Conservation (phyloP, 345 rosid species). For the Abelmoschus esculentus region DNA sequence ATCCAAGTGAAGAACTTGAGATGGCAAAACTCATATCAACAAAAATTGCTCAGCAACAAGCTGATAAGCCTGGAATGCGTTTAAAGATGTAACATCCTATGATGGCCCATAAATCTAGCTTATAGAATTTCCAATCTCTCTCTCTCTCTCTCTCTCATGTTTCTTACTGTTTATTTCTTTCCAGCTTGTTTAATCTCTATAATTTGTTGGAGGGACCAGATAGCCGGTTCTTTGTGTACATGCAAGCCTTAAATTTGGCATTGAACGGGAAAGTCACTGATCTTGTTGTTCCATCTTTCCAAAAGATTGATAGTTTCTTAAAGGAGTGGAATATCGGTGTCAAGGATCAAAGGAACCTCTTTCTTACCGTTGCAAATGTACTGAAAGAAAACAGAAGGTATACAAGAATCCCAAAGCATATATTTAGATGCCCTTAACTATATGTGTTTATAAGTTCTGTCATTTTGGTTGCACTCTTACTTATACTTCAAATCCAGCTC, state of each 20-base stretch:
- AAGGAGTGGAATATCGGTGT: slow-evolving; percentile 87
- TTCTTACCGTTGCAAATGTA: slow-evolving; percentile 58
- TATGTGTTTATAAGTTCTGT: background rate
- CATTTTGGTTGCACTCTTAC: background rate
- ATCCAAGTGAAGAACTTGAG: slow-evolving; percentile 61
- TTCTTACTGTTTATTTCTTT: background rate
- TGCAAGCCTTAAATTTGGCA: slow-evolving; percentile 68
- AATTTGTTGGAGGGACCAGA: slow-evolving; percentile 63
- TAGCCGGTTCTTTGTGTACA: slow-evolving; percentile 69
- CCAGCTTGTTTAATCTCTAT: slow-evolving; percentile 89
- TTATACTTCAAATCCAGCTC: slow-evolving; percentile 36
- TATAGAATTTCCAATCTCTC: background rate
- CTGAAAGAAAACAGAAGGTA: slow-evolving; percentile 80
- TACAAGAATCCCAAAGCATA: background rate
- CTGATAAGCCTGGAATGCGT: slow-evolving; percentile 78
- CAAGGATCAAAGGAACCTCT: slow-evolving; percentile 79
- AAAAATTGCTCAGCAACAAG: slow-evolving; percentile 73
- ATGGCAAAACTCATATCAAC: slow-evolving; percentile 63
- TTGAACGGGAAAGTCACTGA: slow-evolving; percentile 74
- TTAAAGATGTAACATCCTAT: slow-evolving; percentile 62
- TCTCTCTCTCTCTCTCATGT: background rate
- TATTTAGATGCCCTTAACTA: background rate
- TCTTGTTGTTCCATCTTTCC: slow-evolving; percentile 59
- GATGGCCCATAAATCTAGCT: background rate
- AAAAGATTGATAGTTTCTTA: slow-evolving; percentile 74